These are phyloP conservation scores for Musa troglodytarum DNA, from an alignment of 176 grass and related monocot genomes.

Conservation along the genomic window DNA sequence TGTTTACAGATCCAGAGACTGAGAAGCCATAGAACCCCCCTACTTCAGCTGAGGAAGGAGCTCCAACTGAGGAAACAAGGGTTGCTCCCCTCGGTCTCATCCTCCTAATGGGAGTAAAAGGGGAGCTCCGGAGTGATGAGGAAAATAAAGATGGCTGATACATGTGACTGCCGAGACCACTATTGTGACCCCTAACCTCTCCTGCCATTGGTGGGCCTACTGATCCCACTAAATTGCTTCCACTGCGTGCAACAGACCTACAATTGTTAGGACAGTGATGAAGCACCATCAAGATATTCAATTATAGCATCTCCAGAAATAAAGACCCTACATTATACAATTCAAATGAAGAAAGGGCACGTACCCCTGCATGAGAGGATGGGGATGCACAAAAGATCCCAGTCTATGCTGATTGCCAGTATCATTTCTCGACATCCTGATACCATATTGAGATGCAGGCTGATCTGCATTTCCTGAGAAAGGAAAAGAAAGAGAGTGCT, in stretches of 20 bases:
- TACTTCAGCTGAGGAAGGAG: conserved; percentile 46
- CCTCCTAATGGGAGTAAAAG: conserved; percentile 46
- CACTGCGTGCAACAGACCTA: conserved; percentile 51
- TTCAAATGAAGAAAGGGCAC: conserved; percentile 1
- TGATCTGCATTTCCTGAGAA: conserved; percentile 51
- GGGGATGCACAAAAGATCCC: conserved; percentile 62
- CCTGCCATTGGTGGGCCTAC: conserved; percentile 45
- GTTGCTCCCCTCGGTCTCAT: conserved; percentile 64
- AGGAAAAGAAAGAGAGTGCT: conserved; percentile 49
- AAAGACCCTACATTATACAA: no score
- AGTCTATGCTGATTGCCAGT: conserved; percentile 45
- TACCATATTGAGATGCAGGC: conserved; percentile 46
- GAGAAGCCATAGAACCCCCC: conserved; percentile 48
- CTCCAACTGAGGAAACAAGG: conserved; percentile 59
- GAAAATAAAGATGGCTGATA: conserved; percentile 54
- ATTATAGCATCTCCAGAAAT: no score
- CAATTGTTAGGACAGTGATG: background rate
- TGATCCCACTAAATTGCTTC: conserved; percentile 48
- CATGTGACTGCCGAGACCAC: conserved; percentile 39
- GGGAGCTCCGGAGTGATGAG: conserved; percentile 32
- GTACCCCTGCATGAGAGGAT: conserved; percentile 59
- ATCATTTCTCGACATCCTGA: conserved; percentile 56
- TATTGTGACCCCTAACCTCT: conserved; percentile 52
- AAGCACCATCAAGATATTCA: background rate
- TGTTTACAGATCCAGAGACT: conserved; percentile 36